Percentiles rank a stretch among this genome's conserved stretches.
Conservation (phyloP, 768 basidiomycete species). For the Serpula lacrymans region DNA sequence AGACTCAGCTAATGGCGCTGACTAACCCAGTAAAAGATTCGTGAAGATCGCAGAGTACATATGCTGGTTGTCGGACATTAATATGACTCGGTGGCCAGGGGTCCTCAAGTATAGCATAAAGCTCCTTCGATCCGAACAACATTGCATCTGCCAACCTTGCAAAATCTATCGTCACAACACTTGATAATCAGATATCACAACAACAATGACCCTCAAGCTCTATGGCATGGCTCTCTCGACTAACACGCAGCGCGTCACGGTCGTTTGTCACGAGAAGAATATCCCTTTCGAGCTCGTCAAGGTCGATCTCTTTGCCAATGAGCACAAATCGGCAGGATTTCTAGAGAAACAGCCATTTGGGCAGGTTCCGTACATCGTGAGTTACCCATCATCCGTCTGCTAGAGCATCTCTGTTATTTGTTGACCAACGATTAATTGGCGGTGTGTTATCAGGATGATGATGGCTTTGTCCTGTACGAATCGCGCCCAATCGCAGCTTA, state of each 20-base stretch:
- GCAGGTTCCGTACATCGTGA: conserved; percentile 29
- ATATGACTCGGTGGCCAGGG: too few relatives aligned
- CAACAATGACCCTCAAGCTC: conserved; percentile 14
- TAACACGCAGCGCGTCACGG: conserved; percentile 15
- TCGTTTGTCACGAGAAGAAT: conserved; percentile 10
- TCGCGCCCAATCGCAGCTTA: conserved; percentile 55
- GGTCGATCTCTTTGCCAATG: conserved; percentile 12
- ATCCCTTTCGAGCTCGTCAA: conserved; percentile 19
- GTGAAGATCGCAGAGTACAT: too few relatives aligned
- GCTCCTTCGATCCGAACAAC: too few relatives aligned
- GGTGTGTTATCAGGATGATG: conserved; percentile 39
- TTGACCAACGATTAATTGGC: background rate
- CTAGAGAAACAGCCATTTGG: conserved; percentile 29
- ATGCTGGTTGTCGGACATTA: too few relatives aligned
- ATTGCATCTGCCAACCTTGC: too few relatives aligned
- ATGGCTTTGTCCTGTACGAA: conserved; percentile 56
- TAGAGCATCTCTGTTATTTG: background rate
- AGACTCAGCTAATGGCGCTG: too few relatives aligned
- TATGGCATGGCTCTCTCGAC: conserved; percentile 10
- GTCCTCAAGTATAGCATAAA: too few relatives aligned
- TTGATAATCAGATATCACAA: too few relatives aligned
- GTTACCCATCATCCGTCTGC: background rate
- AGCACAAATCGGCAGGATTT: conserved; percentile 18
- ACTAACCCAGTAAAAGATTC: too few relatives aligned
- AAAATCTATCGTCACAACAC: too few relatives aligned